These are phyloP conservation scores for Exophiala calicioides DNA, from an alignment of 2,329 filamentous ascomycete genomes.

Conservation along the genomic window DNA sequence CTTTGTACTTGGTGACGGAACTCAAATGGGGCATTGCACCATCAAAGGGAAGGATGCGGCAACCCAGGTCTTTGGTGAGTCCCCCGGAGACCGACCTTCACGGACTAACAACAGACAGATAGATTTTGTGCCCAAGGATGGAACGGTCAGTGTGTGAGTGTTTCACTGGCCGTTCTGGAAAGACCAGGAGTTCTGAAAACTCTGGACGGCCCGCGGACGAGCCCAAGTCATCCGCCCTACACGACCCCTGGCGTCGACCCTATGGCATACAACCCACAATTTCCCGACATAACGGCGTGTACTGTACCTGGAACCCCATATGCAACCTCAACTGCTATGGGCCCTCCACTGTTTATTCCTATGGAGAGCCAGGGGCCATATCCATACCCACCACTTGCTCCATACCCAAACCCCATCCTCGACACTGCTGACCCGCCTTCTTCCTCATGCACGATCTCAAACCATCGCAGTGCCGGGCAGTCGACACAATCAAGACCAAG, in stretches of 20 bases:
- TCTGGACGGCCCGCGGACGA: constrained; percentile 20
- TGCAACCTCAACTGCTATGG: too few species aligned
- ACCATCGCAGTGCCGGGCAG: too few species aligned
- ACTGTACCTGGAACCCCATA: too few species aligned
- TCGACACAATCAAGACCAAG: neutral
- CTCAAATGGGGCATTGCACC: constrained; percentile 26
- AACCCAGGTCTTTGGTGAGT: constrained; percentile 24
- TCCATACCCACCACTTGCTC: too few species aligned
- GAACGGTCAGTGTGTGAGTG: constrained; percentile 22
- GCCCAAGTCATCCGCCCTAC: too few species aligned
- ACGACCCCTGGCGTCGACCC: too few species aligned
- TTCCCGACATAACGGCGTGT: too few species aligned
- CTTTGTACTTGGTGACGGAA: constrained; percentile 19
- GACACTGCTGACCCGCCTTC: too few species aligned
- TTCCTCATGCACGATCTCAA: too few species aligned
- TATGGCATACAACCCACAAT: constrained; percentile 8
- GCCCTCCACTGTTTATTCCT: too few species aligned
- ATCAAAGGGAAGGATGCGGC: constrained; percentile 24
- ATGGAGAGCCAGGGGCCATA: too few species aligned
- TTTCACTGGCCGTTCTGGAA: constrained; percentile 20
- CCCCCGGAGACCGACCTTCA: neutral
- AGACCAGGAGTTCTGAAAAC: constrained; percentile 21
- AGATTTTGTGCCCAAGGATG: constrained; percentile 21
- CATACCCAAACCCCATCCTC: too few species aligned
- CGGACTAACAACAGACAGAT: constrained; percentile 11